phyloP scores from a whole-genome alignment of 495 filamentous ascomycete species.

The Xylaria scruposa region DNA sequence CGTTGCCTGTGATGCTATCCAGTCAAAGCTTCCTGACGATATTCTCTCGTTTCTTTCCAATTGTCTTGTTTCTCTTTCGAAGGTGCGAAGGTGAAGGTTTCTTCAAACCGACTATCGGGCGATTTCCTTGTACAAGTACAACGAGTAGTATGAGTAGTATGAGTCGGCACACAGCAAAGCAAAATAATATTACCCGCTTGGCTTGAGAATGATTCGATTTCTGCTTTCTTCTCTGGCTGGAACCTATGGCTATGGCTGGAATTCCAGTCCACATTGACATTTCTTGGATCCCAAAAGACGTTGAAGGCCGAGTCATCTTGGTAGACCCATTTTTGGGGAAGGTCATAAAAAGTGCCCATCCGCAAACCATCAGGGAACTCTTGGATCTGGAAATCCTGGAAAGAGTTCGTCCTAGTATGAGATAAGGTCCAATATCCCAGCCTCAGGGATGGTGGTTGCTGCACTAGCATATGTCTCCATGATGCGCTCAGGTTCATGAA shows the following conservation, averaged over 20 bases:
- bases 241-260: background rate
- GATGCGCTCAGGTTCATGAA: constrained; percentile 26
- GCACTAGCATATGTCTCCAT: constrained; percentile 33
- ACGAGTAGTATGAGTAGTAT: too few relatives aligned
- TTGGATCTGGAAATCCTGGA: background rate
- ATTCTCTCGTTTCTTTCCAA: background rate
- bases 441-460: constrained; percentile 17
- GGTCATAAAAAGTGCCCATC: background rate
- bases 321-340: background rate
- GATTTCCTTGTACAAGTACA: background rate
- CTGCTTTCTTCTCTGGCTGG: background rate
- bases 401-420: background rate
- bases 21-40: background rate
- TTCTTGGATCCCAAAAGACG: background rate
- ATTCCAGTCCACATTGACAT: background rate
- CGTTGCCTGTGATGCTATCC: background rate
- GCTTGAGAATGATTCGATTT: background rate
- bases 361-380: background rate
- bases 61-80: background rate
- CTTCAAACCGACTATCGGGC: background rate
- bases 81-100: background rate
- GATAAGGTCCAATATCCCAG: background rate
- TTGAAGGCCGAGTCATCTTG: background rate
- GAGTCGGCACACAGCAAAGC: background rate
- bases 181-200: background rate